Evolutionary conservation across 1,139 yeast genomes (phyloP).

Genomic region (Petasospora rhodanensis): DNA sequence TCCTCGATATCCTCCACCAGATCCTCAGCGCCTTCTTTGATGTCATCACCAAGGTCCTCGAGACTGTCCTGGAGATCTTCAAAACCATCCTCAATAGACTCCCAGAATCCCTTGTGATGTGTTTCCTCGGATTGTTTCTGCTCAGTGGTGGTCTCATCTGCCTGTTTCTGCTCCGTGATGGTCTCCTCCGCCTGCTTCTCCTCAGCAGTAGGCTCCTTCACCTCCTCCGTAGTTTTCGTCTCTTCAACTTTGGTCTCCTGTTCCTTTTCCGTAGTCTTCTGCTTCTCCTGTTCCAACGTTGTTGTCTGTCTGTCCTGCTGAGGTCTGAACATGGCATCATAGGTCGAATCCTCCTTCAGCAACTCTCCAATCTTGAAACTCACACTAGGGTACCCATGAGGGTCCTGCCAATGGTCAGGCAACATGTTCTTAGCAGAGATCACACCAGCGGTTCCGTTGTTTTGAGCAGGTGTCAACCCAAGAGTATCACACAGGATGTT

Average conservation of each 20-base stretch:
- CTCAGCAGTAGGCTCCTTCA: neutral
- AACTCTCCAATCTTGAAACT: conserved; percentile 42
- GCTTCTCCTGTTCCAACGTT: conserved; percentile 3
- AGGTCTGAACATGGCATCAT: conserved; percentile 34
- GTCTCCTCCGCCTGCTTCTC: neutral
- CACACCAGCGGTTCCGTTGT: conserved; percentile 48
- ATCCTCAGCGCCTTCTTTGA: conserved; percentile 31
- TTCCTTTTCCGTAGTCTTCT: neutral
- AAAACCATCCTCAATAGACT: conserved; percentile 13
- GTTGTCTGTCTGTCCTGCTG: conserved; percentile 8
- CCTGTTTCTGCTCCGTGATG: neutral
- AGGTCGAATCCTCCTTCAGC: conserved; percentile 45
- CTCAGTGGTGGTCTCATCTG: neutral
- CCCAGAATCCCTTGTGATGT: conserved; percentile 20
- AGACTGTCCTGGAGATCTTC: conserved; percentile 16
- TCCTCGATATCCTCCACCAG: conserved; percentile 16
- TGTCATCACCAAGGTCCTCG: conserved; percentile 26
- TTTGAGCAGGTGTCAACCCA: conserved; percentile 49
- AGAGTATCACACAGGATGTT: conserved; percentile 69
- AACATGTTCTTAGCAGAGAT: conserved; percentile 33
- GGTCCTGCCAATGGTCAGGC: conserved; percentile 53
- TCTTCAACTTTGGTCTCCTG: neutral
- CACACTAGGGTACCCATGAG: conserved; percentile 52
- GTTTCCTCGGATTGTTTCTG: conserved; percentile 1
- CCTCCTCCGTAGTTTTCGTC: neutral